Percentiles rank a stretch among this genome's conserved stretches.
These are phyloP conservation scores for Pelargonium nanum DNA, from an alignment of 345 rosid species.

Conservation along the genomic window DNA sequence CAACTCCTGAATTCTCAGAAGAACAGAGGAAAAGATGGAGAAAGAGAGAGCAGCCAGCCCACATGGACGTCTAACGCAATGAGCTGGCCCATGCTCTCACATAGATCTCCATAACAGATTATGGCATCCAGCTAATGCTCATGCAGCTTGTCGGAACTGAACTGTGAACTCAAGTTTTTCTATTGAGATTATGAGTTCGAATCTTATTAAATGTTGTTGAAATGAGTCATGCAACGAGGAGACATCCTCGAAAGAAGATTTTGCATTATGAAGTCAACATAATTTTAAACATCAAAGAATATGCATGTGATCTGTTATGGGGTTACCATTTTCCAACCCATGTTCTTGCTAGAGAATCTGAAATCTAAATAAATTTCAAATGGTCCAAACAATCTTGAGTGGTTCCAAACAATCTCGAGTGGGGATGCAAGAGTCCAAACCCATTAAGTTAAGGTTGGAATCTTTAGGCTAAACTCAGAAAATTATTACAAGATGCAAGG, in stretches of 20 bases:
- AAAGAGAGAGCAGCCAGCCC: neutral
- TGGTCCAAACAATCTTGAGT: neutral
- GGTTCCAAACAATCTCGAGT: neutral
- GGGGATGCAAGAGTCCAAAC: neutral
- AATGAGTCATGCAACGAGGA: neutral
- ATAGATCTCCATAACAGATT: neutral
- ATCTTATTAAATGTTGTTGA: neutral
- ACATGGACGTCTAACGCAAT: neutral
- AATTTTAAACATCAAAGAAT: neutral
- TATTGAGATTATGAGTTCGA: neutral
- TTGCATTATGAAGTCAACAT: neutral
- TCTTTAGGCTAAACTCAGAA: neutral
- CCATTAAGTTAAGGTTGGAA: neutral
- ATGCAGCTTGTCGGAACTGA: neutral
- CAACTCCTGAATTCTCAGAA: neutral
- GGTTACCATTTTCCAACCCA: neutral
- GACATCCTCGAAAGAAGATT: neutral
- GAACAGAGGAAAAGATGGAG: neutral
- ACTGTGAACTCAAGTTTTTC: too few relatives aligned
- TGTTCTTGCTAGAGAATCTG: neutral
- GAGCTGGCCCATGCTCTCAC: neutral
- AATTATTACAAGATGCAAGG: neutral
- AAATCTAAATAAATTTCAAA: neutral
- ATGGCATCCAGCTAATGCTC: neutral
- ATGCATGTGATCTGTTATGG: neutral